These are phyloP conservation scores for Murraya koenigii DNA, from an alignment of 345 rosid species.

Conservation along the genomic window DNA sequence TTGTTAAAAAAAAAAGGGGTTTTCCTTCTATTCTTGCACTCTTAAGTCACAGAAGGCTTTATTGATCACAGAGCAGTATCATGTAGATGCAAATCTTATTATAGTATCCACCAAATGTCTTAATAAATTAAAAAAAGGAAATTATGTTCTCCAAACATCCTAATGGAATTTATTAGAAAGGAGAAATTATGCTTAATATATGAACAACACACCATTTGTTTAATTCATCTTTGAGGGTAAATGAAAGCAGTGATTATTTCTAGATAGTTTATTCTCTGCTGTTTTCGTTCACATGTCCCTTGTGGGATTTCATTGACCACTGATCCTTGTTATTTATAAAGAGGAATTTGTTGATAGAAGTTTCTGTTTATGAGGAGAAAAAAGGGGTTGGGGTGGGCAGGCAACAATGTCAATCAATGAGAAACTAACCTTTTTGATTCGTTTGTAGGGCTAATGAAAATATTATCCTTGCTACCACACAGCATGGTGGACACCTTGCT, in stretches of 20 bases:
- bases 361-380: neutral
- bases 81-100: neutral
- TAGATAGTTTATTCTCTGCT: neutral
- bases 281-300: neutral
- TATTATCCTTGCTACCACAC: constrained; percentile 34
- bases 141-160: neutral
- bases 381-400: too few species aligned
- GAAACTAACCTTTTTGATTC: neutral
- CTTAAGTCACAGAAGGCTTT: neutral
- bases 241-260: constrained; percentile 8
- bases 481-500: constrained; percentile 43
- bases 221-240: constrained; percentile 13
- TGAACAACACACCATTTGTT: too few species aligned
- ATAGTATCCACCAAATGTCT: neutral
- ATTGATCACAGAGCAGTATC: neutral
- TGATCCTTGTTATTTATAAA: neutral
- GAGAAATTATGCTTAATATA: neutral
- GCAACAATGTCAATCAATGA: neutral
- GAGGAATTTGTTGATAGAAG: neutral
- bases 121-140: neutral
- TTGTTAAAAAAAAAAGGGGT: too few species aligned
- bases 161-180: neutral
- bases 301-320: neutral
- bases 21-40: neutral
- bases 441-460: constrained; percentile 29